Evolutionary conservation across 257 asterid genomes (phyloP).

Genomic region (Parsonsia alboflavescens): DNA sequence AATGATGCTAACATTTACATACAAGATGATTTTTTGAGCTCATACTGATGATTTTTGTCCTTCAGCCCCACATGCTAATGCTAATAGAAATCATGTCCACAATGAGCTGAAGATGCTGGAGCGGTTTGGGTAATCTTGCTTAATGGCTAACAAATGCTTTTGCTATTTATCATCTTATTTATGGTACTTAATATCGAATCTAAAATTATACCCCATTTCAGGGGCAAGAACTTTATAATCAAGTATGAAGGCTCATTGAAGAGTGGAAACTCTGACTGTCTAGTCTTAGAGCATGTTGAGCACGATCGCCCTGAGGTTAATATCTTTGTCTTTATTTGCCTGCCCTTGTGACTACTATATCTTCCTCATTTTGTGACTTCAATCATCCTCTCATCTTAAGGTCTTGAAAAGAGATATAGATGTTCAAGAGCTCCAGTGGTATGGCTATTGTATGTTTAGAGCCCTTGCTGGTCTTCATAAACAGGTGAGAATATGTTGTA

Average conservation of each 20-base stretch:
- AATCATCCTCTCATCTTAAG: slow-evolving; percentile 35
- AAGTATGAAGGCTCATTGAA: slow-evolving; percentile 73
- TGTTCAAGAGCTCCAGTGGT: slow-evolving; percentile 70
- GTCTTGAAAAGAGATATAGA: slow-evolving; percentile 63
- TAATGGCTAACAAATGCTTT: neutral
- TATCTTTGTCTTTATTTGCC: slow-evolving; percentile 16
- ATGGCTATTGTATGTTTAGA: slow-evolving; percentile 82
- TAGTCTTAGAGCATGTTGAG: slow-evolving; percentile 77
- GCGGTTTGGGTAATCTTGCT: slow-evolving; percentile 67
- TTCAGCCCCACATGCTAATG: slow-evolving; percentile 85
- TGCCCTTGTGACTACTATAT: slow-evolving; percentile 2
- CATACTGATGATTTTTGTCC: slow-evolving; percentile 14
- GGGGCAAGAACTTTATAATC: slow-evolving; percentile 82
- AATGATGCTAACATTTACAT: neutral
- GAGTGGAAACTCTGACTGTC: slow-evolving; percentile 61
- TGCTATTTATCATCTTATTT: slow-evolving; percentile 3
- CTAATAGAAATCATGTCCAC: slow-evolving; percentile 60
- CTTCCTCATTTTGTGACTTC: slow-evolving; percentile 10
- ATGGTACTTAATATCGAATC: slow-evolving; percentile 12
- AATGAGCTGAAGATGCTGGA: slow-evolving; percentile 92
- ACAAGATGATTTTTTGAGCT: neutral
- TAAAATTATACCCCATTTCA: slow-evolving; percentile 28
- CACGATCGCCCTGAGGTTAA: slow-evolving; percentile 96
- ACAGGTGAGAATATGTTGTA: slow-evolving; percentile 49
- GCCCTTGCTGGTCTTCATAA: slow-evolving; percentile 89